Percentiles rank a stretch among this genome's conserved stretches.
Evolutionary conservation across 257 asterid genomes (phyloP).

Genomic region (Gardenia jasminoides): DNA sequence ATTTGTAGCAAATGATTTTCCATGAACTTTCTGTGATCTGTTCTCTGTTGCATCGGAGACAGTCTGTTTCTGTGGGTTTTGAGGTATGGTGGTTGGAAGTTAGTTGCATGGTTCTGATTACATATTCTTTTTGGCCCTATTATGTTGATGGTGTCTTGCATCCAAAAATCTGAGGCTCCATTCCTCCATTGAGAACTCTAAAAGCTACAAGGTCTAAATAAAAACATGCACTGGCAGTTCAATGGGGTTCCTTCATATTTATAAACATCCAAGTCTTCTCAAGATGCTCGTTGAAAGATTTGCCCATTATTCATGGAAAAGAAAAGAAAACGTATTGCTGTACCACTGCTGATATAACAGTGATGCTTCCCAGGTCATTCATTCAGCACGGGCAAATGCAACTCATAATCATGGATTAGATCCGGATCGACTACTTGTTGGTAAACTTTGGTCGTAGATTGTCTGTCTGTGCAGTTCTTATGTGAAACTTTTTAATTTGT

Average conservation of each 20-base stretch:
- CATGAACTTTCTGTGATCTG: background rate
- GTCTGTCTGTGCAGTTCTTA: constrained; percentile 1
- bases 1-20: background rate
- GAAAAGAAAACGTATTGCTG: background rate
- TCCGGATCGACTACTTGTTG: constrained; percentile 81
- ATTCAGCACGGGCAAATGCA: constrained; percentile 94
- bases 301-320: background rate
- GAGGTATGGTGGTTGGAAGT: background rate
- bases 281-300: background rate
- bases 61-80: background rate
- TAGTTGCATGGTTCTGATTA: background rate
- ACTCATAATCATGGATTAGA: constrained; percentile 75
- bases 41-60: background rate
- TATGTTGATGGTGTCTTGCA: background rate
- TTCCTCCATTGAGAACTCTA: too few species aligned
- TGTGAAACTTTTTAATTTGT: constrained; percentile 8
- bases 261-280: background rate
- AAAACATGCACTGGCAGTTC: background rate
- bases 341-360: background rate
- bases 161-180: background rate
- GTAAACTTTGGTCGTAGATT: constrained; percentile 34
- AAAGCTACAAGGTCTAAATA: background rate
- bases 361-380: constrained; percentile 57
- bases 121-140: background rate
- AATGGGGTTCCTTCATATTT: background rate